phyloP scores from a whole-genome alignment of 257 asterid genomes.

The Solanum microdontum region DNA sequence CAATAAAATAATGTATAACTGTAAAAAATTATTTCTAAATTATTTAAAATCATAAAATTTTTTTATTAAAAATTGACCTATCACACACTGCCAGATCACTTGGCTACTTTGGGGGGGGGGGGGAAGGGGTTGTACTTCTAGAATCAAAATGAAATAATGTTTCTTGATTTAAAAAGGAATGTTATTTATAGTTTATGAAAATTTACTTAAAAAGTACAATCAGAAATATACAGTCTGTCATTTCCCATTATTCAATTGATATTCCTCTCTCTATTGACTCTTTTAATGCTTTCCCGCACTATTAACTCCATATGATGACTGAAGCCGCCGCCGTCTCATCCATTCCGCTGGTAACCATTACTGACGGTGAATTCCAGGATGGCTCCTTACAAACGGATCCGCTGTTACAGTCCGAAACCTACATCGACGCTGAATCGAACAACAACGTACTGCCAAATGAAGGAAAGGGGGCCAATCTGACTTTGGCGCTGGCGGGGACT shows the following conservation, averaged over 20 bases:
- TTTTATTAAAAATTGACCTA: not conserved
- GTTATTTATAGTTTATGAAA: not conserved
- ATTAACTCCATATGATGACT: not conserved
- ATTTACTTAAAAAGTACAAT: not conserved
- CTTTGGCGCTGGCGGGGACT: not conserved
- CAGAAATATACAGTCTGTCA: not conserved
- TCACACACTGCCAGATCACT: not conserved
- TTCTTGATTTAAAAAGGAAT: not conserved
- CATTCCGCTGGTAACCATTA: not conserved
- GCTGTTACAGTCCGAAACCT: slow-evolving; percentile 12
- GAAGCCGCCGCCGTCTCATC: not conserved
- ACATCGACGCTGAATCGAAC: not conserved
- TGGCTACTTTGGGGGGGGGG: not conserved
- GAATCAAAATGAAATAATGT: not conserved
- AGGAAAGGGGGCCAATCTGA: not conserved
- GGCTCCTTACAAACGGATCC: slow-evolving; percentile 4
- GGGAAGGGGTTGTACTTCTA: not conserved
- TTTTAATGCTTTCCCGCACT: not conserved
- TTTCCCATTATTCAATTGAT: not conserved
- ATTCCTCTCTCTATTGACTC: not conserved
- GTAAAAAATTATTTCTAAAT: too few relatives aligned
- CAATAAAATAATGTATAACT: not conserved
- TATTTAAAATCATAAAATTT: not conserved
- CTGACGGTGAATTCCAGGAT: not conserved
- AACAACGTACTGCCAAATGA: not conserved